Evolutionary conservation across 768 basidiomycete species (phyloP), one percentile per base, ranked within the genome.

Genomic region (Phaeotremella fagi): DNA sequence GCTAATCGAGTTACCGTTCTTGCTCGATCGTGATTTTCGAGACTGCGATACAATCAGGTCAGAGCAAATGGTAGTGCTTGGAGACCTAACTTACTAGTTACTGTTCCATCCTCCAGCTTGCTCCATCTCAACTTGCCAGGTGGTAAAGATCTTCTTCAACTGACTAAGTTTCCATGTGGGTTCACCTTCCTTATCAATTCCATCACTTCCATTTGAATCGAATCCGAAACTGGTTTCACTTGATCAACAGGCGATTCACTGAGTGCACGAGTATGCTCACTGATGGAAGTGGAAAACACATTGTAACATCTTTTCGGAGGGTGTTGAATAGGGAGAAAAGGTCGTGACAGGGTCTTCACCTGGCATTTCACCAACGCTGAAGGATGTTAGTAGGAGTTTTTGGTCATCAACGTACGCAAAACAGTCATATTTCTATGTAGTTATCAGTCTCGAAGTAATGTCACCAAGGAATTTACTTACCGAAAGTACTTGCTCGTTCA

Each of bases 91-190:
- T 52, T 26, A 51, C 55, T 50, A 66, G 46, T 63, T 60, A 80
- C 83, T 73, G 61, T 85, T 85, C 85, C 85, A 86, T 51, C 80
- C 86, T 0, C 82, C 83, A 42, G 80, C 78, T 7, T 80, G 78
- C 4, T 81, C 77, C 69, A 81, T 80, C 59, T 77, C 81, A 18
- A 59, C 75, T 60, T 86, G 84, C 84, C 85, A 87, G 33, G 67
- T 63, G 37, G 58, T 57, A 24, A 77, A 60, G 41, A 77, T 57
- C 22, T 76, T 73, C 61, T 80, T 82, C 35, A 86, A 71, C 14
- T 82, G 79, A 3, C 76, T 47, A 16, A 87, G 63, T 33, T 75
- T 78, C 82, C 84, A 85, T 6, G 64, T 52, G n/a, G 25, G 27
- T 18, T 55, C 22, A 3, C 23, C 29, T 3, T 24, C 4, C 23